Base-by-base conservation (phyloP, 805 yeast species). In the Monosporozyma servazzii region DNA sequence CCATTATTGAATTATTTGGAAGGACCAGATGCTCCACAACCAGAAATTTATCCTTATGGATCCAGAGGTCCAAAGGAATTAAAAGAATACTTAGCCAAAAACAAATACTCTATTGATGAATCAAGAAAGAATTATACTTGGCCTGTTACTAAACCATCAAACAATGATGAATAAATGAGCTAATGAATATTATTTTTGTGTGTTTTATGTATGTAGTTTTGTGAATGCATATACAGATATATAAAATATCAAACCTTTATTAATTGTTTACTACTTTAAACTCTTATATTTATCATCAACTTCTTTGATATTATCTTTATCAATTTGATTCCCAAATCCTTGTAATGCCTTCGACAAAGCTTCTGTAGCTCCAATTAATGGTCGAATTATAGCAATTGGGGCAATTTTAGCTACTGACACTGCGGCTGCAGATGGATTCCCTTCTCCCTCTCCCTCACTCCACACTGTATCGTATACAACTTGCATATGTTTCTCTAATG, bases 341-440 rank as follows among this genome's bases (percentile, higher is more conserved):
- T 88, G 76, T 48, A 90, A 71, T 0, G 96, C 77, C 60, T 82
- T 86, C 5, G 91, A 84, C 6, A 90, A 75, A 0, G 95, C 96
- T 64, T 88, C 96, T 0, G 96, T 86, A 0, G 96, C 88, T 1
- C 97, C 98, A 58, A 90, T 88, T 54, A 88, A 76, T 2, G 97
- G 96, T 43, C 96, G 67, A 2, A 90, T 75, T 15, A 90, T 67
- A 18, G 88, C 82, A 15, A 88, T 79, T 0, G 97, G 97, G 1
- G 95, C 80, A 0, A 85, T 88, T 56, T 78, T 79, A 13, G 86
- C 82, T 13, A 88, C 73, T 1, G 88, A 82, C 18, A 73, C 67
- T 0, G 87, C 78, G 0, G 90, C 87, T 4, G 76, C 83, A 58
- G 79, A 83, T 0, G 88, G 80, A 53, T 76, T 79, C n/a, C 21